These are phyloP conservation scores for Sporothrix phasma DNA, from an alignment of 2,329 filamentous ascomycete species.

Conservation along the genomic window DNA sequence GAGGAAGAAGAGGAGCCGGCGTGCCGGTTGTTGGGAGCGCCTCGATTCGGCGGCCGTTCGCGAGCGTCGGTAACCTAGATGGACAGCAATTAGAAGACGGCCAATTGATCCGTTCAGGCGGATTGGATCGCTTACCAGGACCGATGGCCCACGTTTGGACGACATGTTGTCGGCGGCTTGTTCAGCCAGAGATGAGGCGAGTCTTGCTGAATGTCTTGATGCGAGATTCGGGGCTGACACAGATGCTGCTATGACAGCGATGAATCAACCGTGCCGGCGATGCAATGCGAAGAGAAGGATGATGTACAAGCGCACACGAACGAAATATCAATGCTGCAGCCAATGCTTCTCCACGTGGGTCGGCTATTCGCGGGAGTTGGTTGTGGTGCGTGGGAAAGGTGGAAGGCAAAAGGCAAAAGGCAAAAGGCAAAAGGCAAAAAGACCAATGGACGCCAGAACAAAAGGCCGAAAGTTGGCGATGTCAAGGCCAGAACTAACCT, in stretches of 20 bases:
- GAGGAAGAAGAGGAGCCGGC: background rate
- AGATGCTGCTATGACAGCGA: background rate
- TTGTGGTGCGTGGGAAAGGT: background rate
- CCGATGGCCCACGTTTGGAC: slow-evolving; percentile 48
- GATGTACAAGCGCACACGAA: background rate
- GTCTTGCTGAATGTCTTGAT: background rate
- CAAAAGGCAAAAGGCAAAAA: background rate
- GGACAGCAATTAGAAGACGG: background rate
- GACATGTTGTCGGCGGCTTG: slow-evolving; percentile 21
- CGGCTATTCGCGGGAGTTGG: background rate
- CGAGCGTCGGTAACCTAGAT: slow-evolving; percentile 48
- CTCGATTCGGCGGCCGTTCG: slow-evolving; percentile 32
- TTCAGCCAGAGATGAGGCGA: background rate
- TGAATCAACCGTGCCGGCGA: background rate
- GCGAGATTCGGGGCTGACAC: background rate
- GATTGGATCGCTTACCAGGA: slow-evolving; percentile 36
- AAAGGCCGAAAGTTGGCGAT: background rate
- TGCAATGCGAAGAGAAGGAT: background rate
- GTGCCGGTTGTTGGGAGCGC: slow-evolving; percentile 12
- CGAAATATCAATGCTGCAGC: background rate
- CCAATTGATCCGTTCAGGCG: background rate
- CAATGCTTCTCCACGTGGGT: slow-evolving; percentile 1
- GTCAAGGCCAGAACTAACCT: background rate
- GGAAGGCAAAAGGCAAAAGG: background rate
- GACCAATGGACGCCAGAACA: too few species aligned